Percentiles rank a stretch among this genome's conserved stretches.
Conservation (phyloP, 306 rosid genomes). For the Arachis stenosperma region DNA sequence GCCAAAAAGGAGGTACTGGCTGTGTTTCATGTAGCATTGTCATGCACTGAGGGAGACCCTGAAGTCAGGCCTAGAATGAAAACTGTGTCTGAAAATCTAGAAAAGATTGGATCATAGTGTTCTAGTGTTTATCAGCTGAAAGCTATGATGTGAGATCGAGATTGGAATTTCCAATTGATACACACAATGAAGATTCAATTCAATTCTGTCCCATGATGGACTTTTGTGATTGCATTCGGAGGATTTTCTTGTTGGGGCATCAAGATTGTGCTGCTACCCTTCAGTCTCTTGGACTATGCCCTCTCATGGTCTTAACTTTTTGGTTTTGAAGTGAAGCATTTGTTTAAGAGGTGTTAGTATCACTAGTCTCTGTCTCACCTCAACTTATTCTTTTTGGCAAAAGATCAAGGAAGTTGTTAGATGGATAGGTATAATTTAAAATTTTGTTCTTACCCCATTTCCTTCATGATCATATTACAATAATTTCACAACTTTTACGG, state of each 20-base stretch:
- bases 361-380: slow-evolving; percentile 33
- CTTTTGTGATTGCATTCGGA: slow-evolving; percentile 44
- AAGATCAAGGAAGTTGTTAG: slow-evolving; percentile 35
- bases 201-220: slow-evolving; percentile 24
- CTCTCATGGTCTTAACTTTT: not conserved
- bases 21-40: slow-evolving; percentile 80
- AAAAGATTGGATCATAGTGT: slow-evolving; percentile 56
- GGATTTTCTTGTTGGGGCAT: slow-evolving; percentile 39
- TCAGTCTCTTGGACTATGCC: slow-evolving; percentile 21
- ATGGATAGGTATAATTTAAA: slow-evolving; percentile 43
- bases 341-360: slow-evolving; percentile 35
- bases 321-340: slow-evolving; percentile 43
- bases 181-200: slow-evolving; percentile 13
- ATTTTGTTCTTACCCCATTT: slow-evolving; percentile 33
- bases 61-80: slow-evolving; percentile 92
- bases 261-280: slow-evolving; percentile 40
- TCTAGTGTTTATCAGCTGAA: slow-evolving; percentile 22
- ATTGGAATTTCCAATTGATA: slow-evolving; percentile 23
- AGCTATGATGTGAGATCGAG: slow-evolving; percentile 15
- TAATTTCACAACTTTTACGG: slow-evolving; percentile 26
- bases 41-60: slow-evolving; percentile 89
- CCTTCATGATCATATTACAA: slow-evolving; percentile 17
- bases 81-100: slow-evolving; percentile 85
- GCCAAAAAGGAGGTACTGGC: slow-evolving; percentile 94
- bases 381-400: slow-evolving; percentile 33